Percentiles rank a stretch among this genome's conserved stretches.
Conservation (phyloP, 2,329 filamentous ascomycete genomes). For the Neurospora sp. region DNA sequence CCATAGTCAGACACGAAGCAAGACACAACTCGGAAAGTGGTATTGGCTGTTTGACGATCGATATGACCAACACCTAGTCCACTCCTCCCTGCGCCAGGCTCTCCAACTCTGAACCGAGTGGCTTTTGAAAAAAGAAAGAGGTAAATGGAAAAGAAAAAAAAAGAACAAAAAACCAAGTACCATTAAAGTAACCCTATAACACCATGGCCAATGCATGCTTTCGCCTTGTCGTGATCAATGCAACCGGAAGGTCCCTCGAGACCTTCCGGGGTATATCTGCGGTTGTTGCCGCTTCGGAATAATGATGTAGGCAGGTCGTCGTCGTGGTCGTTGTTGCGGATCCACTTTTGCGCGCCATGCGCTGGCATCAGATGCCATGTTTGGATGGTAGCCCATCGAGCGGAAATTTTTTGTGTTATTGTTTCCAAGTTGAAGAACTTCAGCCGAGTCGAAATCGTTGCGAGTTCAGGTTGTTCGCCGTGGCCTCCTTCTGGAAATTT, state of each 20-base stretch:
- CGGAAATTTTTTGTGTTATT: slow-evolving; percentile 8
- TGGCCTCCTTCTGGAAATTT: slow-evolving; percentile 22
- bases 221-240: slow-evolving; percentile 11
- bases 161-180: slow-evolving; percentile 5
- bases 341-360: background rate
- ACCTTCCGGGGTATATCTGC: background rate
- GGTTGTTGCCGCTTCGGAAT: background rate
- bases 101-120: background rate
- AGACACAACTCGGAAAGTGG: background rate
- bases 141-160: slow-evolving; percentile 2
- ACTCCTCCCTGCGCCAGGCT: background rate
- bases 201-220: slow-evolving; percentile 19
- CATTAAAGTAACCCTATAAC: slow-evolving; percentile 11
- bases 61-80: background rate
- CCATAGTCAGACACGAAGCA: background rate
- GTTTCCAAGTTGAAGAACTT: slow-evolving; percentile 14
- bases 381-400: background rate
- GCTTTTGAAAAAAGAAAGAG: slow-evolving; percentile 4
- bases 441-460: slow-evolving; percentile 16
- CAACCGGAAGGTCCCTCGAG: background rate
- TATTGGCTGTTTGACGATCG: background rate
- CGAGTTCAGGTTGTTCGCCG: slow-evolving; percentile 8
- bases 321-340: background rate
- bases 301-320: background rate
- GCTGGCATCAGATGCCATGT: background rate